A percentile compares a stretch with the other conserved stretches of the same genome.
phyloP scores from a whole-genome alignment of 768 basidiomycete genomes.

The Russula sp. region DNA sequence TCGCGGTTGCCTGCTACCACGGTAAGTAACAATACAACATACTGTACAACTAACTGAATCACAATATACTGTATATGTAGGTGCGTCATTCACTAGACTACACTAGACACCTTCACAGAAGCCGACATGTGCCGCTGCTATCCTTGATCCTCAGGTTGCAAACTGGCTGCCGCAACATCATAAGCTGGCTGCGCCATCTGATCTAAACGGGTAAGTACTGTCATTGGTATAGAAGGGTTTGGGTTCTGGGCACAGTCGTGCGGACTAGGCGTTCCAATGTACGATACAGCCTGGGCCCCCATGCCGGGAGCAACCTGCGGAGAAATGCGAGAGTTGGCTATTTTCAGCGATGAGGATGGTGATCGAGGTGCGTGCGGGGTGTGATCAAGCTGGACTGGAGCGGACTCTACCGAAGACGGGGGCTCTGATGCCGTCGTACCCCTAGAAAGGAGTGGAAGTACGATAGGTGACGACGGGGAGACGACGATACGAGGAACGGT shows the following conservation, averaged over 20 bases:
- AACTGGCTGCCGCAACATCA: too few relatives aligned
- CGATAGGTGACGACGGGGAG: not conserved
- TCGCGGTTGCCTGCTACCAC: too few relatives aligned
- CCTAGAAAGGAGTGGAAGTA: not conserved
- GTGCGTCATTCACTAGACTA: too few relatives aligned
- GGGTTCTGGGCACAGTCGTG: not conserved
- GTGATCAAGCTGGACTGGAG: not conserved
- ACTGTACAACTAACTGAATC: not conserved
- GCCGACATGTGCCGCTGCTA: not conserved
- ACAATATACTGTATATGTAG: not conserved
- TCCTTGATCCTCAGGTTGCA: not conserved
- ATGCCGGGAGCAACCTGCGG: not conserved
- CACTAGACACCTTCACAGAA: not conserved
- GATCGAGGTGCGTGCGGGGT: not conserved
- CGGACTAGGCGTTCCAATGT: not conserved
- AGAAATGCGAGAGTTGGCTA: not conserved
- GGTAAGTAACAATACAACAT: not conserved
- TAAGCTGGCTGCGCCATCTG: not conserved
- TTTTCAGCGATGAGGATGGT: not conserved
- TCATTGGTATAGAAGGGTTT: not conserved
- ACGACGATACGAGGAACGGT: not conserved
- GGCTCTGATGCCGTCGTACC: too few relatives aligned
- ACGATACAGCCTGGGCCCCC: not conserved
- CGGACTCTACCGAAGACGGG: not conserved
- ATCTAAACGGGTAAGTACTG: not conserved